A percentile compares a stretch with the other conserved stretches of the same genome.
phyloP scores from a whole-genome alignment of 352 stramenopile genomes.

The Phytophthora cryptogea region DNA sequence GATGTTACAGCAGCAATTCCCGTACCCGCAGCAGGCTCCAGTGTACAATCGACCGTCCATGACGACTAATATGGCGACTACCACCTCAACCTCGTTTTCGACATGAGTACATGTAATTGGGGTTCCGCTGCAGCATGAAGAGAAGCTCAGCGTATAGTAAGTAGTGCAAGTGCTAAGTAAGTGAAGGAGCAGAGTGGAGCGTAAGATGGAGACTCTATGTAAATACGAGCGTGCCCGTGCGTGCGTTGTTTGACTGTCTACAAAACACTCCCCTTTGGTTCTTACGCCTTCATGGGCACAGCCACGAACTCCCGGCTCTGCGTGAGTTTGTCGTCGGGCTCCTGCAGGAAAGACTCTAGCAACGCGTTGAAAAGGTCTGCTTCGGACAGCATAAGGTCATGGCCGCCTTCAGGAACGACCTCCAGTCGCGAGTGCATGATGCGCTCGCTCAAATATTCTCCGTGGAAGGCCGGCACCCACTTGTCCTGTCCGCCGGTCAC shows the following conservation, averaged over 20 bases:
- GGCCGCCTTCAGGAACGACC: slow-evolving; percentile 51
- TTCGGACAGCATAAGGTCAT: slow-evolving; percentile 64
- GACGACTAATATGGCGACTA: slow-evolving; percentile 26
- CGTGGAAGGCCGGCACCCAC: slow-evolving; percentile 69
- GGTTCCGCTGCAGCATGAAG: slow-evolving; percentile 3
- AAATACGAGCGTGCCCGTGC: slow-evolving; percentile 33
- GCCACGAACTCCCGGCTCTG: slow-evolving; percentile 84
- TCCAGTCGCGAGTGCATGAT: slow-evolving; percentile 84
- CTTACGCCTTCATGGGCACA: slow-evolving; percentile 33
- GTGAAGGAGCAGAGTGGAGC: slow-evolving; percentile 11
- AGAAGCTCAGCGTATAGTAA: slow-evolving; percentile 33
- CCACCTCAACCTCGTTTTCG: slow-evolving; percentile 37
- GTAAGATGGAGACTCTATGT: slow-evolving; percentile 40
- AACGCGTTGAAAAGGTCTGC: slow-evolving; percentile 61
- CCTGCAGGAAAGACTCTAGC: slow-evolving; percentile 64
- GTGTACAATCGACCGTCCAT: slow-evolving; percentile 28
- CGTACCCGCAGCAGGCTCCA: slow-evolving; percentile 25
- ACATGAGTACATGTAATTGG: slow-evolving; percentile 16
- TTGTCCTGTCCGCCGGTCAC: slow-evolving; percentile 65
- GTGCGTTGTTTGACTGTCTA: slow-evolving; percentile 31
- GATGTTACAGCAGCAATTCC: slow-evolving; percentile 29
- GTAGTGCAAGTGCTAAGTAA: slow-evolving; percentile 40
- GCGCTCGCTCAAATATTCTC: slow-evolving; percentile 85
- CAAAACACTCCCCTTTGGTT: slow-evolving; percentile 2
- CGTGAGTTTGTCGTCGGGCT: slow-evolving; percentile 82